Evolutionary conservation across 306 rosid genomes (phyloP), one percentile per base, ranked within the genome.

Genomic region (Phaseolus lunatus): DNA sequence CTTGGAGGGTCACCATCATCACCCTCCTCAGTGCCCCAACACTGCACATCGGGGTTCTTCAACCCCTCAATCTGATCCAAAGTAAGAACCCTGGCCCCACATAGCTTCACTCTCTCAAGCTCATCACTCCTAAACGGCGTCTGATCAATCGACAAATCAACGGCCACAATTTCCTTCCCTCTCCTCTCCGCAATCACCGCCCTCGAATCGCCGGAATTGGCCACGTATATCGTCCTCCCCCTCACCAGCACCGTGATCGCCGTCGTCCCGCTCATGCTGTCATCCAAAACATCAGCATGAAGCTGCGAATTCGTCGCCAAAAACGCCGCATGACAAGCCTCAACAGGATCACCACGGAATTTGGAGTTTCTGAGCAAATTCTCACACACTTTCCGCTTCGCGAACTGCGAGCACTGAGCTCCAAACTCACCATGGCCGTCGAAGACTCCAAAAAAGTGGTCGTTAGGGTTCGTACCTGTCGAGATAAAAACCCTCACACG

Each of bases 1-100:
- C 99, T 83, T 0, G 99, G 99, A 0, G 99, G 99, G 78, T 96
- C 99, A 16, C 98, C 99, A 78, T 92, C 99, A 84, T 96, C 99
- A 0, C 83, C 88, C 72, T 95, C 99, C 72, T 95, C 97, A 9
- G 90, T 88, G 7, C 92, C 99, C 99, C 98, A 96, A 81, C 93
- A 91, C 82, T 84, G 99, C 78, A 92, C 91, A 58, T 92, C 94
- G 18, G 98, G 99, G 75, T 91, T 81, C 89, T 96, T 96, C 54
- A 92, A 84, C 85, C 99, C 99, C 76, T 96, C 99, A 77, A 96
- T 96, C 88, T 96, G 99, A 86, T 96, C 99, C 90, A 96, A 80
- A 15, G 99, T 96, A 52, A 96, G 89, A 56, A 96, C 99, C 72
- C 98, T 87, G 0, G 99, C 99, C 26, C 99, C 99, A 77, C 94